phyloP scores from a whole-genome alignment of 345 rosid species.

The Noccaea bulbosa region DNA sequence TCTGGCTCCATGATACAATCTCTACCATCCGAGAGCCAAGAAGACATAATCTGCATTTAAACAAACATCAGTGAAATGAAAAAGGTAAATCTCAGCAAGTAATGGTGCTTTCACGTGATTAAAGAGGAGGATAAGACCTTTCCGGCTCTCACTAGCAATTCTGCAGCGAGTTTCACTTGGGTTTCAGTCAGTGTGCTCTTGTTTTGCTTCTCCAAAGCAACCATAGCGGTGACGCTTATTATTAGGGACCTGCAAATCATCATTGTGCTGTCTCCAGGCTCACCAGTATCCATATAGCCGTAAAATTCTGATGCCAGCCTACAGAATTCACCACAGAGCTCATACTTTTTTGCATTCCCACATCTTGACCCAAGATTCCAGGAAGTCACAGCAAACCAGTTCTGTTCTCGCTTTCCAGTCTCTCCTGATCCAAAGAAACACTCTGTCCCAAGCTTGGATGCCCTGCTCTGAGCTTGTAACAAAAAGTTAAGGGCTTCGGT shows the following conservation, averaged over 20 bases:
- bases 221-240: constrained; percentile 69
- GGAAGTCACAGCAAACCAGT: constrained; percentile 84
- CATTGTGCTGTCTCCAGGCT: constrained; percentile 54
- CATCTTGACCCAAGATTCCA: constrained; percentile 85
- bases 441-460: constrained; percentile 69
- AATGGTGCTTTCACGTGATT: background rate
- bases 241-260: constrained; percentile 74
- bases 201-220: constrained; percentile 72
- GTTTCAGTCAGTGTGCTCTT: constrained; percentile 51
- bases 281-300: constrained; percentile 48
- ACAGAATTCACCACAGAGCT: constrained; percentile 65
- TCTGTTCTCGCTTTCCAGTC: constrained; percentile 71
- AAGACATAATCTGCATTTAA: constrained; percentile 39
- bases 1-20: constrained; percentile 54
- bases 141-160: constrained; percentile 75
- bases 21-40: constrained; percentile 48
- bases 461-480: constrained; percentile 58
- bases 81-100: constrained; percentile 8
- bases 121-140: constrained; percentile 55
- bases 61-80: constrained; percentile 25
- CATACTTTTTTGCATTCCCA: constrained; percentile 74
- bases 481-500: constrained; percentile 63
- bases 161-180: constrained; percentile 70
- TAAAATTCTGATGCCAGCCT: constrained; percentile 70
- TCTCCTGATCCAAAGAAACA: constrained; percentile 81